A percentile compares a stretch with the other conserved stretches of the same genome.
phyloP scores from a whole-genome alignment of 1,139 yeast species.

The Suhomyces choctaworum region DNA sequence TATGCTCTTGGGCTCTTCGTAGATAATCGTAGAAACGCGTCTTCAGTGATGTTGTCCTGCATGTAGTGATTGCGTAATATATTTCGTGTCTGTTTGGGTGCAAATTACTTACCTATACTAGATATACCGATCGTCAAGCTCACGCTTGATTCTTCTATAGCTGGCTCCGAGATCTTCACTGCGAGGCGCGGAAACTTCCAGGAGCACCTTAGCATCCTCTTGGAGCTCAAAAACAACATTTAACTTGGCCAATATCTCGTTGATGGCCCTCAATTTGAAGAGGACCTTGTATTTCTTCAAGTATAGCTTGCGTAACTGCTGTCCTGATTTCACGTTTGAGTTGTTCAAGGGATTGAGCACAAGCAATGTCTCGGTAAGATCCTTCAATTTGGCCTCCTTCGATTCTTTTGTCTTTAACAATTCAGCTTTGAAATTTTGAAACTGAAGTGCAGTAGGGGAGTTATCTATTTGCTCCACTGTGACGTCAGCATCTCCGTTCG shows the following conservation, averaged over 20 bases:
- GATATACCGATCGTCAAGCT: slow-evolving; percentile 15
- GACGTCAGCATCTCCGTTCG: slow-evolving; percentile 5
- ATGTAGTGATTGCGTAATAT: no score
- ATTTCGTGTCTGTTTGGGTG: background rate
- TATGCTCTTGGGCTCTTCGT: no score
- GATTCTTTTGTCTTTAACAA: slow-evolving; percentile 11
- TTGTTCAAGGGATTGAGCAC: slow-evolving; percentile 3
- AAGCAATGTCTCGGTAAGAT: slow-evolving; percentile 12
- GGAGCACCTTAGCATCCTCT: slow-evolving; percentile 15
- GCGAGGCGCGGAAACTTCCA: slow-evolving; percentile 1
- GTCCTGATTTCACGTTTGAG: background rate
- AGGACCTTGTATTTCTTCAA: slow-evolving; percentile 15
- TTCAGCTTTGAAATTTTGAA: slow-evolving; percentile 11
- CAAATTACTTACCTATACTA: slow-evolving; percentile 1
- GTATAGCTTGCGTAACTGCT: slow-evolving; percentile 11
- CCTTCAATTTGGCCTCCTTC: slow-evolving; percentile 13
- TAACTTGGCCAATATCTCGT: slow-evolving; percentile 13
- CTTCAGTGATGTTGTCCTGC: no score
- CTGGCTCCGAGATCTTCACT: slow-evolving; percentile 2
- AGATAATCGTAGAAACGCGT: no score
- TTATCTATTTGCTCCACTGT: slow-evolving; percentile 7
- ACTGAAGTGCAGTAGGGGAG: slow-evolving; percentile 7
- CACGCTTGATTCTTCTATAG: slow-evolving; percentile 14
- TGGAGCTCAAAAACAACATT: slow-evolving; percentile 16
- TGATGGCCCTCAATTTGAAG: slow-evolving; percentile 14